phyloP scores from a whole-genome alignment of 2,329 filamentous ascomycete species.

The Trichoderma koningii region DNA sequence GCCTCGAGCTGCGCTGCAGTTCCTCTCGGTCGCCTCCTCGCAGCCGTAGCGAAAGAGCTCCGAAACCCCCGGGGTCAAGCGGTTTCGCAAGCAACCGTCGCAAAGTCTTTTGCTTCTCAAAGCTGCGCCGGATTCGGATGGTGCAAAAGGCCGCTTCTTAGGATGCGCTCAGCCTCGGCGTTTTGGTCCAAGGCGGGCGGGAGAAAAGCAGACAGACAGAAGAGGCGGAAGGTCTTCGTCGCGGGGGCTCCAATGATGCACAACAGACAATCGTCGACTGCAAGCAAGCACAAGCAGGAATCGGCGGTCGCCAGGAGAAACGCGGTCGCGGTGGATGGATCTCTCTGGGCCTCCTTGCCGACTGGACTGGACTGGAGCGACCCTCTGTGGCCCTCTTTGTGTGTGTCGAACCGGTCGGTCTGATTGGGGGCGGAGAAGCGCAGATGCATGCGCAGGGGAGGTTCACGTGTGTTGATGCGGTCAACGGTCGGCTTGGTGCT shows the following conservation, averaged over 20 bases:
- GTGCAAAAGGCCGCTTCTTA: constrained; percentile 9
- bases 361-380: neutral
- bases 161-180: neutral
- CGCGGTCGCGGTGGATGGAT: constrained; percentile 31
- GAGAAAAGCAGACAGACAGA: neutral
- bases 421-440: constrained; percentile 29
- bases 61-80: constrained; percentile 18
- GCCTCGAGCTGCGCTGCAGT: constrained; percentile 13
- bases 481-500: neutral
- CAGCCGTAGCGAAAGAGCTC: constrained; percentile 11
- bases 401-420: constrained; percentile 4
- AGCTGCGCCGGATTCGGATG: constrained; percentile 17
- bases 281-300: neutral
- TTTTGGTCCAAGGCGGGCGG: neutral
- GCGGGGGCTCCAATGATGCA: neutral
- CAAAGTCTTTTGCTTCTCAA: neutral
- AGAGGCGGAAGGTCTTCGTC: neutral
- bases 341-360: constrained; percentile 22
- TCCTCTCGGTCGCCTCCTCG: neutral
- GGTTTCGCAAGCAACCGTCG: constrained; percentile 13
- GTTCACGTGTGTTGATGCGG: constrained; percentile 28
- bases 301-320: constrained; percentile 22
- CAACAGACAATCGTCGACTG: neutral
- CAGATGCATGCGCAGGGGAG: constrained; percentile 20
- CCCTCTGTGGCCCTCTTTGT: constrained; percentile 11